Percentiles rank a stretch among this genome's conserved stretches.
Evolutionary conservation across 352 stramenopile genomes (phyloP).

Genomic region (Thalassiosira hispida): DNA sequence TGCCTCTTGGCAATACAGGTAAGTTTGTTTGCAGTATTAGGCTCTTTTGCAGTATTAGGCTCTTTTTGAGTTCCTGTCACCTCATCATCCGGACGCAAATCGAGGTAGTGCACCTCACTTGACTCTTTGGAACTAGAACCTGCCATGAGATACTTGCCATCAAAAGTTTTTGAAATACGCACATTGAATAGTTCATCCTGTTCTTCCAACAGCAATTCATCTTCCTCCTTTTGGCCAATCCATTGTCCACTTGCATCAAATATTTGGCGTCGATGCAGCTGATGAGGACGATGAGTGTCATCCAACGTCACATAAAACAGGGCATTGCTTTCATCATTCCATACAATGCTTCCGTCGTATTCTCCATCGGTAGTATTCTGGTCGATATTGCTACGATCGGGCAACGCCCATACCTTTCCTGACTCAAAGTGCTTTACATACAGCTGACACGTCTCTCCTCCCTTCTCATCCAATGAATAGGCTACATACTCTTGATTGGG

Average conservation of each 20-base stretch:
- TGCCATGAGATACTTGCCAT: conserved; percentile 92
- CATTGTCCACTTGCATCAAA: conserved; percentile 73
- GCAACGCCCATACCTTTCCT: conserved; percentile 46
- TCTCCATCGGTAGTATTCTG: too few relatives aligned
- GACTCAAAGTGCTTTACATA: conserved; percentile 88
- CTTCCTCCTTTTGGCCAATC: conserved; percentile 77
- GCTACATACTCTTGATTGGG: conserved; percentile 91
- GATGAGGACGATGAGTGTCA: conserved; percentile 89
- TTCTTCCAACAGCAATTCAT: conserved; percentile 94
- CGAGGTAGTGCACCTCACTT: conserved; percentile 88
- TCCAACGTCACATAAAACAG: conserved; percentile 93
- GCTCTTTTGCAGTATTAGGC: neutral
- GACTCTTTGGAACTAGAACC: conserved; percentile 90
- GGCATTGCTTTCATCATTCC: conserved; percentile 89
- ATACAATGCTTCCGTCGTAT: conserved; percentile 86
- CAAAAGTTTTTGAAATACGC: conserved; percentile 90
- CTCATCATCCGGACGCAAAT: conserved; percentile 55
- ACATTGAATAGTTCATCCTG: conserved; percentile 93
- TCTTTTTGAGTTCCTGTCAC: neutral
- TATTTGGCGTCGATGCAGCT: conserved; percentile 90
- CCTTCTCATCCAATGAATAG: conserved; percentile 94
- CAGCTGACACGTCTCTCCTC: conserved; percentile 93
- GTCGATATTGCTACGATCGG: conserved; percentile 14
- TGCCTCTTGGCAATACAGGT: conserved; percentile 68
- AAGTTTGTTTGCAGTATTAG: conserved; percentile 35